Conservation (phyloP, 2,329 filamentous ascomycete genomes). For the Apiospora arundinis region DNA sequence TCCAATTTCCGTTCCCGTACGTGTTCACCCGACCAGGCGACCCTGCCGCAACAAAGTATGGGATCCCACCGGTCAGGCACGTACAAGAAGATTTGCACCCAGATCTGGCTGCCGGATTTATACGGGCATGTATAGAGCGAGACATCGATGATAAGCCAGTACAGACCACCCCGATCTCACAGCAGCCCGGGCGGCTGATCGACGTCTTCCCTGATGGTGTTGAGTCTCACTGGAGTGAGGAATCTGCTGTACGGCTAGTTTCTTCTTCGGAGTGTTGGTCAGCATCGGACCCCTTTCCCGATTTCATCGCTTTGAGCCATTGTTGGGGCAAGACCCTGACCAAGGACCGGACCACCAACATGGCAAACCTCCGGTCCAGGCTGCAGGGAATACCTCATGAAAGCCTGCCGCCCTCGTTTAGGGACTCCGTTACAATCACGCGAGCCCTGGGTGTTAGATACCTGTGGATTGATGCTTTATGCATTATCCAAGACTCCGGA, state of each 20-base stretch:
- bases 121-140: neutral
- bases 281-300: neutral
- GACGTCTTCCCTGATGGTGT: neutral
- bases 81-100: neutral
- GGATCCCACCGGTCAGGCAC: neutral
- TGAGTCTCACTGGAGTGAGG: neutral
- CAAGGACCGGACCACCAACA: neutral
- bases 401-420: conserved; percentile 23
- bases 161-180: neutral
- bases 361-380: neutral
- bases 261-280: neutral
- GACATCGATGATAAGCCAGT: neutral
- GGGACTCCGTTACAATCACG: conserved; percentile 26
- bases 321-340: conserved; percentile 18
- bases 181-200: neutral
- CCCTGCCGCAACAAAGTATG: neutral
- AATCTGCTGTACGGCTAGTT: neutral
- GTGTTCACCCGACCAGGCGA: neutral
- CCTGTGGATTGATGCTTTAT: conserved; percentile 37
- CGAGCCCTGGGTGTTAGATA: conserved; percentile 29
- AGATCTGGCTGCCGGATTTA: neutral
- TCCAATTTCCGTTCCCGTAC: neutral
- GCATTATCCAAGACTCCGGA: conserved; percentile 33
- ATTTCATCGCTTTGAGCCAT: conserved; percentile 19
- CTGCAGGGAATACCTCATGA: neutral